Evolutionary conservation across 2,329 filamentous ascomycete species (phyloP).

Genomic region (Scedosporium apiospermum): DNA sequence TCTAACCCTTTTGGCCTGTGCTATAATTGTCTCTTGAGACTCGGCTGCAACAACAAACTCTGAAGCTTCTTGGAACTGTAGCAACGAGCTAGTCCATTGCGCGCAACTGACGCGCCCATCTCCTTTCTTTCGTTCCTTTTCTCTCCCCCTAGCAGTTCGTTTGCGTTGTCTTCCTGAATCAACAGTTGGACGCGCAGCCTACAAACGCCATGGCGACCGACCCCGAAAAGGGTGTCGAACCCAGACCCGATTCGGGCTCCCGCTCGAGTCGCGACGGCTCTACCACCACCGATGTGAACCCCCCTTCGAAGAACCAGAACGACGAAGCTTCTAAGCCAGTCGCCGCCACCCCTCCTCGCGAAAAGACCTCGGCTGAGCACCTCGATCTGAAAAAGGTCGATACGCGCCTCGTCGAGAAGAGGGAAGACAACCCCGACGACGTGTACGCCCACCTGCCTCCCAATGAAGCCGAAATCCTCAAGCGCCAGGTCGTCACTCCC

Average conservation of each 20-base stretch:
- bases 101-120: background rate
- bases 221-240: conserved; percentile 5
- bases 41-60: no score
- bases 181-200: background rate
- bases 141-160: background rate
- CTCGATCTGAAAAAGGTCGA: conserved; percentile 30
- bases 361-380: conserved; percentile 12
- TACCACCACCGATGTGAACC: background rate
- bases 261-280: background rate
- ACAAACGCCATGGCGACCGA: background rate
- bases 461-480: conserved; percentile 58
- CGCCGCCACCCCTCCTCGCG: background rate
- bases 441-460: conserved; percentile 53
- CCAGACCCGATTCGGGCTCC: background rate
- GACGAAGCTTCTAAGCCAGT: background rate
- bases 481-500: conserved; percentile 57
- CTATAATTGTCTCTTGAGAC: no score
- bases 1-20: background rate
- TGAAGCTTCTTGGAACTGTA: background rate
- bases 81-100: background rate
- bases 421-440: conserved; percentile 29
- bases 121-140: background rate
- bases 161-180: no score
- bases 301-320: background rate
- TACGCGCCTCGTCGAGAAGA: conserved; percentile 24